Evolutionary conservation across 331 rosid genomes (phyloP), one percentile per base, ranked within the genome.

Genomic region (Dryas integrifolia): DNA sequence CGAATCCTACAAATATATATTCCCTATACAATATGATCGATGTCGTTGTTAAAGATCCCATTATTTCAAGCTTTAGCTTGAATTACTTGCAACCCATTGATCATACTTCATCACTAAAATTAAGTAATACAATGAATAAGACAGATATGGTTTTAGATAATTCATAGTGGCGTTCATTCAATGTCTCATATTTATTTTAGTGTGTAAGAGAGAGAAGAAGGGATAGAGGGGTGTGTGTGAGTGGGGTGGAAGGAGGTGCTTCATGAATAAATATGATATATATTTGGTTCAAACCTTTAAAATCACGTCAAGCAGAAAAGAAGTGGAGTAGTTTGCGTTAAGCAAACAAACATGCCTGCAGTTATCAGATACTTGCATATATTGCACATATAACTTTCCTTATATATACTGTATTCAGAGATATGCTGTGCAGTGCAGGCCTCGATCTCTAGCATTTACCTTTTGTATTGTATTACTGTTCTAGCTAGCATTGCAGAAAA

Each of bases 251-350:
- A 48, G 52, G 67, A 41, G 78, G 67, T 57, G 65, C 67, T 5
- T 8, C 47, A 1, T 44, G 47, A 13, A 60, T 41, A 12, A 63
- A 40, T 41, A 12, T 38, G 6, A 9, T 30, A 50, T 40, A 16
- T 58, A 65, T 58, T 84, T 80, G 81, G 82, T 76, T 79, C 44
- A 86, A 77, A 81, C 96, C 96, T 85, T 91, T 79, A 78, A 85
- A 86, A 90, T 85, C 82, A 91, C 86, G 81, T 85, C 87, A 89
- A 87, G 68, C 7, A 46, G 38, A 56, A 21, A 67, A 65, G 18
- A 52, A 66, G 49, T 5, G 66, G 70, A 53, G 45, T 82, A 79
- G 88, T 73, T 89, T 90, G 97, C 98, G 97, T 92, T 92, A 92
- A 92, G 98, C 97, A 92, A 90, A 80, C 79, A 85, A 58, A 80